phyloP scores from a whole-genome alignment of 345 rosid genomes.

The Crucihimalaya himalaica region DNA sequence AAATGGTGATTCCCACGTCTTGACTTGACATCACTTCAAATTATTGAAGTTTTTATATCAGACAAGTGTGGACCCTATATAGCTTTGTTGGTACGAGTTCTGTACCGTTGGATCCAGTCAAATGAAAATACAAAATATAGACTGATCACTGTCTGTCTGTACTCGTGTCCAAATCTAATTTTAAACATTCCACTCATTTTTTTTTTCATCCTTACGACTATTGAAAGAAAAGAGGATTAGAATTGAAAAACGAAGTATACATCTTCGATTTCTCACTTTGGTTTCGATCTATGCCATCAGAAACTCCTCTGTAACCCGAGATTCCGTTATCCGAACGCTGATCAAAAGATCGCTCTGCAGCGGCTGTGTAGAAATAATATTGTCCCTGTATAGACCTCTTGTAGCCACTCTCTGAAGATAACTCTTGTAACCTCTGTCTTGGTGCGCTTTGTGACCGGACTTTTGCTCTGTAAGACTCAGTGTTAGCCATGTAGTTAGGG shows the following conservation, averaged over 20 bases:
- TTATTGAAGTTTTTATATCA: slow-evolving; percentile 19
- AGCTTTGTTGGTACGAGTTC: slow-evolving; percentile 22
- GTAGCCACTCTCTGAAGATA: slow-evolving; percentile 37
- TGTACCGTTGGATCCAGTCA: slow-evolving; percentile 32
- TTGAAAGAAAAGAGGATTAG: slow-evolving; percentile 21
- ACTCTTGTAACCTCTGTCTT: slow-evolving; percentile 75
- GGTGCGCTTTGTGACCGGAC: slow-evolving; percentile 92
- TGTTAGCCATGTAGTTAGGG: slow-evolving; percentile 93
- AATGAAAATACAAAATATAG: slow-evolving; percentile 18
- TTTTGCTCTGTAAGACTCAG: slow-evolving; percentile 85
- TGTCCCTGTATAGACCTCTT: slow-evolving; percentile 49
- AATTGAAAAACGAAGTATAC: slow-evolving; percentile 31
- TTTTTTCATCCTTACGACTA: slow-evolving; percentile 5
- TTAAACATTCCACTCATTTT: slow-evolving; percentile 26
- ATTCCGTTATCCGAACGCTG: slow-evolving; percentile 46
- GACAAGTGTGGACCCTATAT: slow-evolving; percentile 23
- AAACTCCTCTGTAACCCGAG: slow-evolving; percentile 30
- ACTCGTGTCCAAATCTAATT: slow-evolving; percentile 29
- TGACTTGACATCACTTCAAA: slow-evolving; percentile 31
- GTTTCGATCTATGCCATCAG: slow-evolving; percentile 12
- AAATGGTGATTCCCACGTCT: slow-evolving; percentile 40
- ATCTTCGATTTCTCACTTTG: slow-evolving; percentile 36
- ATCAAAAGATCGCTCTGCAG: slow-evolving; percentile 40
- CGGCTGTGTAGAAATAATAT: slow-evolving; percentile 35
- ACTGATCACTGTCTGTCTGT: slow-evolving; percentile 28